Conservation (phyloP, 2,329 filamentous ascomycete genomes). For the Albophoma yamanashiensis region DNA sequence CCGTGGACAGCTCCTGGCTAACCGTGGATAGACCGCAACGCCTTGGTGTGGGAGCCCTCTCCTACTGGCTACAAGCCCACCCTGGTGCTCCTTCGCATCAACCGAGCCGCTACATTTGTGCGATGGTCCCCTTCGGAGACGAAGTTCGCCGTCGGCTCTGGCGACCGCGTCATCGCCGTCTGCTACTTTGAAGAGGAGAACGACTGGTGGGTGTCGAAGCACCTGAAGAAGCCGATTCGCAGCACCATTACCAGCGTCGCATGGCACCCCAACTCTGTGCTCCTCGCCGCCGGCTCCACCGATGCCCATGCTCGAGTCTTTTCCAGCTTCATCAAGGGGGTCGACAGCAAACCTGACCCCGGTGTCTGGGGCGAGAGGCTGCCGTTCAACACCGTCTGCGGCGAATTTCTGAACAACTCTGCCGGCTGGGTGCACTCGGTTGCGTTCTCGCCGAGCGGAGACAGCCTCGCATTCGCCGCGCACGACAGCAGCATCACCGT, state of each 20-base stretch:
- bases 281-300: constrained; percentile 90
- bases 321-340: constrained; percentile 91
- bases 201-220: constrained; percentile 99
- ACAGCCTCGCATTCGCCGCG: constrained; percentile 86
- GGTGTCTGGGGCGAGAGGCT: constrained; percentile 89
- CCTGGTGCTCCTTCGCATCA: constrained; percentile 91
- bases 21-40: constrained; percentile 67
- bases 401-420: constrained; percentile 91
- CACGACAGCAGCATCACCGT: constrained; percentile 97
- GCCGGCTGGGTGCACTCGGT: constrained; percentile 95
- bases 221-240: constrained; percentile 96
- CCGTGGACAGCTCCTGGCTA: constrained; percentile 1
- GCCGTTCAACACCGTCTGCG: constrained; percentile 97
- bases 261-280: constrained; percentile 96
- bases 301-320: constrained; percentile 94
- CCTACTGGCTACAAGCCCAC: constrained; percentile 91
- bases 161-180: constrained; percentile 87
- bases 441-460: constrained; percentile 82
- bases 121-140: constrained; percentile 94
- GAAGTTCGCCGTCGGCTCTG: constrained; percentile 96
- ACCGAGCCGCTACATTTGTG: constrained; percentile 90
- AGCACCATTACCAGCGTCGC: constrained; percentile 91
- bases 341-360: constrained; percentile 76
- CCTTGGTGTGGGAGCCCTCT: constrained; percentile 96
- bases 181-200: constrained; percentile 99